phyloP scores from a whole-genome alignment of 257 asterid genomes.

The Buddleja alternifolia region DNA sequence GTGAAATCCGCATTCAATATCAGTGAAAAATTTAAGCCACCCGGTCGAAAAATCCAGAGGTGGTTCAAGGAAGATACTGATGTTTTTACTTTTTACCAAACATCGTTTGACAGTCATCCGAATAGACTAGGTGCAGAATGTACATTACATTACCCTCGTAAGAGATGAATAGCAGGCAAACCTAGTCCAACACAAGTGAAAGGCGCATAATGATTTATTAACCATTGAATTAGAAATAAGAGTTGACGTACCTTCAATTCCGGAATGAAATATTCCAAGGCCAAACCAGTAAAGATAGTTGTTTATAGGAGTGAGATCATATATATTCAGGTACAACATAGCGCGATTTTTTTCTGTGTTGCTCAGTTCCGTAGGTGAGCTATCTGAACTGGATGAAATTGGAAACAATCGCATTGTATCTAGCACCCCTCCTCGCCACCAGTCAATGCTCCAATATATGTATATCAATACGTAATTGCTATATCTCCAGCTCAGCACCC shows the following conservation, averaged over 20 bases:
- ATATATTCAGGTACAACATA: conserved; percentile 70
- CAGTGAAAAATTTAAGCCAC: background rate
- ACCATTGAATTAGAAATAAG: conserved; percentile 5
- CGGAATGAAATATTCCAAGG: conserved; percentile 85
- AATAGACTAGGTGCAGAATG: background rate
- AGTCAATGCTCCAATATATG: conserved; percentile 26
- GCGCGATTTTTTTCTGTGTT: conserved; percentile 53
- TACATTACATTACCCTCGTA: background rate
- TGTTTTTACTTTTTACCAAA: background rate
- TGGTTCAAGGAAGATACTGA: too few species aligned
- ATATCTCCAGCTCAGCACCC: conserved; percentile 33
- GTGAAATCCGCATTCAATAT: background rate
- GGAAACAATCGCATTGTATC: conserved; percentile 73
- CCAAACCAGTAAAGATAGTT: conserved; percentile 87
- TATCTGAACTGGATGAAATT: conserved; percentile 51
- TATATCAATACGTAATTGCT: conserved; percentile 18
- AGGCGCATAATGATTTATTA: background rate
- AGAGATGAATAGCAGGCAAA: background rate
- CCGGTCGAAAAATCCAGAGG: too few species aligned
- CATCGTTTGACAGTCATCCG: conserved; percentile 13
- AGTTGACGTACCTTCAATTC: conserved; percentile 72
- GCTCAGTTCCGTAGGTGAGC: conserved; percentile 50
- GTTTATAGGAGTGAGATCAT: conserved; percentile 82
- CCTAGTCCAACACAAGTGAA: conserved; percentile 1
- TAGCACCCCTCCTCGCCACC: conserved; percentile 34